Base-by-base conservation (phyloP, 176 grass and related monocot species). In the Triticum dicoccoides region DNA sequence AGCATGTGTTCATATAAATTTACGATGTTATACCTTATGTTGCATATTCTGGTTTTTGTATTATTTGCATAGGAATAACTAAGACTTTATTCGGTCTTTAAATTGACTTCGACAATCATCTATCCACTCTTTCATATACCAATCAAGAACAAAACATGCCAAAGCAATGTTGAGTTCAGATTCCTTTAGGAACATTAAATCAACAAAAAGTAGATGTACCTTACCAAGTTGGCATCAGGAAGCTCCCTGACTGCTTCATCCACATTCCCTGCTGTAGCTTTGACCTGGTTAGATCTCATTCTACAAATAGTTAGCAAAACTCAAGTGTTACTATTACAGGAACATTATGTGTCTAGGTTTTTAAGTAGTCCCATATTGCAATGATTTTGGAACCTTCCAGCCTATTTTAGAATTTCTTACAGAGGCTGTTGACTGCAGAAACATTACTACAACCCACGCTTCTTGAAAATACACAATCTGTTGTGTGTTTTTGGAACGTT, bases 221-320 rank as follows among this genome's bases (percentile, higher is more conserved):
- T 96, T 99, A 99, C 97, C 97, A 88, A 83, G 80, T 94, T 94
- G 90, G 94, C 85, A 94, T 99, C 97, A 91, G 92, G 97, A 91
- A 96, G 97, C 82, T 99, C 97, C 85, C 97, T 92, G 38, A 96
- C 97, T 73, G 94, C 97, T 91, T 91, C 97, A 87, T 99, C 89
- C 23, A 96, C 97, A 93, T 96, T 99, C 89, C 92, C 97, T 37
- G 97, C 94, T 81, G 97, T 99, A 69, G 94, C 97, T 94, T 99
- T 99, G 49, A 99, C 97, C 97, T 99, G 83, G 83, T 75, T 87
- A 18, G 41, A 78, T 82, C 9, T 37, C 64, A 84, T 80, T 64
- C 8, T 27, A 80, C 47, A 65, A 64, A 41, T 63, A 88, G 61
- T 81, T 58, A 83, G 20, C 41, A 73, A 11, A 62, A 1, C 35